Conservation (phyloP, 768 basidiomycete genomes). For the Lanmaoa rubissima region DNA sequence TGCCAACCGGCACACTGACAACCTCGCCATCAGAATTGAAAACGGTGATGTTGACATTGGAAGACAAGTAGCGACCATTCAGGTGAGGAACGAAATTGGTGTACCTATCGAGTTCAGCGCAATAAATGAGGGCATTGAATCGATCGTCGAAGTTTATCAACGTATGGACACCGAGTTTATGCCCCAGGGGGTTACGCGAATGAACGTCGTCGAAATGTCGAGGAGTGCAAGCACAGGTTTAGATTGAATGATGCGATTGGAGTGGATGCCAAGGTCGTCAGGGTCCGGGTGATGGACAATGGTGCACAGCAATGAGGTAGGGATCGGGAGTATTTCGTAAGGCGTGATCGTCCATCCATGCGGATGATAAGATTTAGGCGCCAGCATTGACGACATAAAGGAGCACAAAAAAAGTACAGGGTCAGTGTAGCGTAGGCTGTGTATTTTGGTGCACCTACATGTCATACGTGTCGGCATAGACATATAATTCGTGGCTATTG, state of each 20-base stretch:
- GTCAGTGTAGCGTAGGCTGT: conserved; percentile 1
- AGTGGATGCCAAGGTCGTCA: conserved; percentile 6
- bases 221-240: not conserved
- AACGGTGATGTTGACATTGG: conserved; percentile 84
- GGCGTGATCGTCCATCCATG: not conserved
- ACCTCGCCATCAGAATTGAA: conserved; percentile 37
- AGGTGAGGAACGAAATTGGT: conserved; percentile 64
- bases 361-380: not conserved
- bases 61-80: conserved; percentile 74
- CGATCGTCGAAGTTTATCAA: too few relatives aligned
- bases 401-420: not conserved
- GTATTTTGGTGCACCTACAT: conserved; percentile 41
- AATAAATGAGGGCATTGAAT: too few relatives aligned
- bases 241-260: not conserved
- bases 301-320: not conserved
- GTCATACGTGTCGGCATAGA: conserved; percentile 62
- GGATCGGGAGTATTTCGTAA: not conserved
- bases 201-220: not conserved
- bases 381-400: not conserved
- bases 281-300: not conserved
- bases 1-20: conserved; percentile 45
- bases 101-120: conserved; percentile 38
- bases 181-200: not conserved
- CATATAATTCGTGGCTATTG: conserved; percentile 77
- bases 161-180: too few relatives aligned